Conservation (phyloP, 495 filamentous ascomycete genomes). For the Pyronema domesticum region DNA sequence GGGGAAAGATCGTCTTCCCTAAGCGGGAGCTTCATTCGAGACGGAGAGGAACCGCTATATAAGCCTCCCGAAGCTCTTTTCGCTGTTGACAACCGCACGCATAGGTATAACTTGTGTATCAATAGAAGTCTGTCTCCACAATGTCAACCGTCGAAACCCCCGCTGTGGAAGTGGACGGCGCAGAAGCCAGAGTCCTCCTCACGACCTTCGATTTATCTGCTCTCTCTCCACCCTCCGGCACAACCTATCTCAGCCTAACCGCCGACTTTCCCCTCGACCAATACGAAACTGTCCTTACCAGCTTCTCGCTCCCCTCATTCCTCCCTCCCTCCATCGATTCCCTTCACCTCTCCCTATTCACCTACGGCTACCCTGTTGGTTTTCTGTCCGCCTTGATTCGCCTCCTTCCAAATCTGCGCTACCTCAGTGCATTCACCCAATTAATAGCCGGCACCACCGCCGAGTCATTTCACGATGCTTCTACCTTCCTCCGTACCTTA, state of each 20-base stretch:
- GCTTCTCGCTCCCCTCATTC: conserved; percentile 6
- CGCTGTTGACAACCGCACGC: no score
- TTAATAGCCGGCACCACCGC: conserved; percentile 27
- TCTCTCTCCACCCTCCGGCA: neutral
- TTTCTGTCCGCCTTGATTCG: conserved; percentile 24
- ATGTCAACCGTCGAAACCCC: neutral
- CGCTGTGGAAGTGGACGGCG: neutral
- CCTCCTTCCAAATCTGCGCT: conserved; percentile 23
- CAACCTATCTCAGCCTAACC: neutral
- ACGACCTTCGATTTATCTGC: neutral
- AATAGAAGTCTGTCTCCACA: neutral
- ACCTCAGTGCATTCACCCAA: conserved; percentile 26
- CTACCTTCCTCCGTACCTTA: conserved; percentile 20
- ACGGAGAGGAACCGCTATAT: no score
- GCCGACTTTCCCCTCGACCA: neutral
- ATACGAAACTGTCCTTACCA: conserved; percentile 7
- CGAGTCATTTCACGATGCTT: conserved; percentile 23
- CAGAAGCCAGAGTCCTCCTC: neutral
- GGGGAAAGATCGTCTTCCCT: no score
- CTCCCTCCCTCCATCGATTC: conserved; percentile 13
- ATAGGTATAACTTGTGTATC: no score
- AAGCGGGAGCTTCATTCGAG: no score
- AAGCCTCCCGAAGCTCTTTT: no score
- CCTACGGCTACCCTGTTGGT: conserved; percentile 28
- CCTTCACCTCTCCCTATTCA: conserved; percentile 31